A percentile compares a stretch with the other conserved stretches of the same genome.
phyloP scores from a whole-genome alignment of 2,329 filamentous ascomycete genomes.

The Aspergillus awamori region DNA sequence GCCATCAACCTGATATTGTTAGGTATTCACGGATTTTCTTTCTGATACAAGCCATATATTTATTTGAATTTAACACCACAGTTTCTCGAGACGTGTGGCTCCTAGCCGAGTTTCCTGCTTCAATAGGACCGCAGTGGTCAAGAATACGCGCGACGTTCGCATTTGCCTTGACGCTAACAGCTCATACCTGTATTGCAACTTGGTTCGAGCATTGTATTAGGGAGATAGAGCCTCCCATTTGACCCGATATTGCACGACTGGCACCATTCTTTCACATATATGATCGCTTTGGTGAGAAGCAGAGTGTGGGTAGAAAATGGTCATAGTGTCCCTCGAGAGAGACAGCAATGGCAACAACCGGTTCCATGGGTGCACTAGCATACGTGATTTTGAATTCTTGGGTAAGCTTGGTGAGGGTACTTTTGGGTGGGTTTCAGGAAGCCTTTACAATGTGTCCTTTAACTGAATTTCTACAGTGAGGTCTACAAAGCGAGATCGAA shows the following conservation, averaged over 20 bases:
- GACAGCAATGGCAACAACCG: constrained; percentile 54
- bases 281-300: background rate
- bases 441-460: background rate
- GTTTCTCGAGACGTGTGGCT: background rate
- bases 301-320: constrained; percentile 31
- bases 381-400: constrained; percentile 45
- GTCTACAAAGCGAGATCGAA: constrained; percentile 86
- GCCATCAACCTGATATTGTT: background rate
- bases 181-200: background rate
- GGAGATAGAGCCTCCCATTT: background rate
- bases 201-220: background rate
- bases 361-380: constrained; percentile 78
- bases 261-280: background rate
- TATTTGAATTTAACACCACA: background rate
- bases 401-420: constrained; percentile 83
- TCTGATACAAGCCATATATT: background rate
- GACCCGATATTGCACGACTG: background rate
- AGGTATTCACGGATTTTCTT: background rate
- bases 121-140: background rate
- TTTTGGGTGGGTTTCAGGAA: constrained; percentile 69
- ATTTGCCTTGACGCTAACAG: background rate
- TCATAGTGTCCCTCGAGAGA: constrained; percentile 49
- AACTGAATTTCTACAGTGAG: constrained; percentile 58
- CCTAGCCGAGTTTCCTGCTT: background rate
- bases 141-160: background rate